Base-by-base conservation (phyloP, 305 asterid genomes). In the Rubia tinctorum region DNA sequence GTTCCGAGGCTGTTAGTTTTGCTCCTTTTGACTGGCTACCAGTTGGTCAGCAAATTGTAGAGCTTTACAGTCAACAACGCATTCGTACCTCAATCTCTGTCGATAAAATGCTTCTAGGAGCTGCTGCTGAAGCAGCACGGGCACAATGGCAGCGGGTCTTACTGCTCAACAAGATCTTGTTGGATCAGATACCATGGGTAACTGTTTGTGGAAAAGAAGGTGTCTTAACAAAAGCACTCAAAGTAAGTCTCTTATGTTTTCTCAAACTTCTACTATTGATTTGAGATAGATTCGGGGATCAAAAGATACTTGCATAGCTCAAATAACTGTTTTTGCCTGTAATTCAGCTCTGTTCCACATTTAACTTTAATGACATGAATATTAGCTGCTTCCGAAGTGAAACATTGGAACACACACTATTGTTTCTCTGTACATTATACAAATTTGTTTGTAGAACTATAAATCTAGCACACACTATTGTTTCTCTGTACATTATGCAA, bases 21-120 rank as follows among this genome's bases (percentile, higher is more conserved):
- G 97, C 98, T 78, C 95, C 97, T 64, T 76, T 88, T 72, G 94
- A 95, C 77, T 95, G 98, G 98, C 78, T 95, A 74, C 88, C 91
- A 66, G 88, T 84, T 82, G 97, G 98, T 75, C 94, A 87, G 78
- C 74, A 79, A 64, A 79, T 82, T 44, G 80, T 81, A 53, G 97
- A 95, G 78, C 73, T 80, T 64, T 90, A 90, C 73, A 80, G 87
- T 71, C 92, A 77, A 43, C 78, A 74, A 69, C 27, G 81, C 81
- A 71, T 86, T 56, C 85, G 80, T 83, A 87, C 96, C 7, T 79
- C 86, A 43, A 86, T 95, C 69, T 95, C 99, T 59, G 81, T 87
- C 68, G 99, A 92, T 80, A 87, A 79, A 77, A 77, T 95, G 75
- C 65, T 95, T 78, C 67, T 92, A 15, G 84, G 85, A 79, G 98